Conservation (phyloP, 805 yeast species). For the Ogataea haglerorum region DNA sequence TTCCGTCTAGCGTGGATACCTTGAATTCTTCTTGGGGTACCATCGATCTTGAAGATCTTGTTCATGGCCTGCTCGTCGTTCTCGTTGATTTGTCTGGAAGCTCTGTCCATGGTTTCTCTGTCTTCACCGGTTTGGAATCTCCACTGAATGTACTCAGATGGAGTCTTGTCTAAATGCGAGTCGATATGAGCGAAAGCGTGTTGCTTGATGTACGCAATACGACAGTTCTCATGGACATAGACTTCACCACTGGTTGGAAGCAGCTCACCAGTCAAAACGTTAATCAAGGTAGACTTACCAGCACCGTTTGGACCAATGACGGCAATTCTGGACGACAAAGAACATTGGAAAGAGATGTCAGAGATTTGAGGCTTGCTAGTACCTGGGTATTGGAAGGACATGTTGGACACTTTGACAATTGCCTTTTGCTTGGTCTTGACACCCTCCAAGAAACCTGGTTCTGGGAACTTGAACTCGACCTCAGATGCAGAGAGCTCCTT, state of each 20-base stretch:
- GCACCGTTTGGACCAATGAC: slow-evolving; percentile 99
- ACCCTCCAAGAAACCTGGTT: slow-evolving; percentile 99
- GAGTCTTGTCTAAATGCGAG: slow-evolving; percentile 97
- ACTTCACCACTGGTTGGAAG: slow-evolving; percentile 98
- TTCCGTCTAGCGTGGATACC: slow-evolving; percentile 96
- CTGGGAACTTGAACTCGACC: slow-evolving; percentile 96
- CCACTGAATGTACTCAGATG: slow-evolving; percentile 99
- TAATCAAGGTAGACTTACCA: slow-evolving; percentile 98
- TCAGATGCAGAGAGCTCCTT: slow-evolving; percentile 98
- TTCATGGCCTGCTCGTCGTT: slow-evolving; percentile 97
- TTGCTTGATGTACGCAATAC: slow-evolving; percentile 99
- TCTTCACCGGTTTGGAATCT: slow-evolving; percentile 99
- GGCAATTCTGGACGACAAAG: slow-evolving; percentile 98
- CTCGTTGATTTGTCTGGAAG: slow-evolving; percentile 97
- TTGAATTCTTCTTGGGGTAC: slow-evolving; percentile 95
- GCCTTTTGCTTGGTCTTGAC: slow-evolving; percentile 99
- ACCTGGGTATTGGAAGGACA: slow-evolving; percentile 99
- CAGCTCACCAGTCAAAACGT: slow-evolving; percentile 98
- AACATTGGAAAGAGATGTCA: slow-evolving; percentile 97
- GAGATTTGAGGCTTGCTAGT: slow-evolving; percentile 91
- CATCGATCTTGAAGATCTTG: slow-evolving; percentile 98
- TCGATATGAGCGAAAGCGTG: slow-evolving; percentile 99
- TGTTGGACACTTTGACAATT: slow-evolving; percentile 94
- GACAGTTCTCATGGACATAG: slow-evolving; percentile 98
- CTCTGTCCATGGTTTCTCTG: slow-evolving; percentile 99